phyloP scores from a whole-genome alignment of 192 early-diverging fungal genomes.

The Backusella parvicylindrica region DNA sequence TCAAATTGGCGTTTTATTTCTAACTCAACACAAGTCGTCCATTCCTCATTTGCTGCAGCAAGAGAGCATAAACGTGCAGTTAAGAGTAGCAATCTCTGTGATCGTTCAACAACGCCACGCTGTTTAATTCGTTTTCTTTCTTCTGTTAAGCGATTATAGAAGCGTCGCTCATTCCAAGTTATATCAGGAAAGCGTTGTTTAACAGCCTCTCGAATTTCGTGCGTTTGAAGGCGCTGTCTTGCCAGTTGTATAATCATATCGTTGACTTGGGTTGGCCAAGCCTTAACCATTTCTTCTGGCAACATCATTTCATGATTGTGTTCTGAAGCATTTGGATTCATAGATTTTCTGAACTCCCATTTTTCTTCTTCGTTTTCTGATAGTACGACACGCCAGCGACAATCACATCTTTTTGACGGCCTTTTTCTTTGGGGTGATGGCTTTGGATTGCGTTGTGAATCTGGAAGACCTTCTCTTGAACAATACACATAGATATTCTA shows the following conservation, averaged over 20 bases:
- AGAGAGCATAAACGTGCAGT: constrained; percentile 47
- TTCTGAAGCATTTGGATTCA: constrained; percentile 47
- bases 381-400: constrained; percentile 56
- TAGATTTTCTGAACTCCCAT: constrained; percentile 59
- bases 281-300: constrained; percentile 52
- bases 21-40: constrained; percentile 22
- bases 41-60: constrained; percentile 32
- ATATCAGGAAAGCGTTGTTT: constrained; percentile 53
- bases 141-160: constrained; percentile 57
- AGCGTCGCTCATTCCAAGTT: constrained; percentile 57
- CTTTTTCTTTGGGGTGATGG: constrained; percentile 51
- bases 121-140: constrained; percentile 53
- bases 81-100: constrained; percentile 37
- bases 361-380: constrained; percentile 47
- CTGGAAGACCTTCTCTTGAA: constrained; percentile 56
- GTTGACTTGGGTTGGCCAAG: constrained; percentile 50
- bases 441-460: constrained; percentile 51
- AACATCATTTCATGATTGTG: constrained; percentile 56
- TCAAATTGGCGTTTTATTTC: constrained; percentile 25
- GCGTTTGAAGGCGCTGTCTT: constrained; percentile 43
- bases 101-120: constrained; percentile 46
- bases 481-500: constrained; percentile 62
- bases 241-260: constrained; percentile 50
- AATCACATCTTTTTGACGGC: constrained; percentile 53
- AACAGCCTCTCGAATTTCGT: constrained; percentile 38